These are phyloP conservation scores for Limonium bicolor DNA, from an alignment of 148 eudicot genomes.

Conservation along the genomic window DNA sequence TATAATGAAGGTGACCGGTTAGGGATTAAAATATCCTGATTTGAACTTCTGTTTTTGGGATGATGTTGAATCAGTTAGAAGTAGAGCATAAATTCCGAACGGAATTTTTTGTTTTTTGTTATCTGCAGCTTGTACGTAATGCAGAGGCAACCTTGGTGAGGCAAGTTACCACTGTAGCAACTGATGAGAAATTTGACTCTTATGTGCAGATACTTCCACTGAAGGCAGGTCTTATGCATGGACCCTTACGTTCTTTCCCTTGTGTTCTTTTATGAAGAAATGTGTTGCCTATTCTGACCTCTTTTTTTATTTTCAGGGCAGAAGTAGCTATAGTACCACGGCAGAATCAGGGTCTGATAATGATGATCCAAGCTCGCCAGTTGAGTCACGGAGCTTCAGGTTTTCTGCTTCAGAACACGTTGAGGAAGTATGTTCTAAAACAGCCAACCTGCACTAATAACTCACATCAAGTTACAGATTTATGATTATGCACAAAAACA, in stretches of 20 bases:
- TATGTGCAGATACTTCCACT: conserved; percentile 32
- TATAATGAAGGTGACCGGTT: conserved; percentile 38
- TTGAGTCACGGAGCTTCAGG: conserved; percentile 23
- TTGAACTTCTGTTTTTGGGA: too few species aligned
- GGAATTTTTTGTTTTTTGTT: conserved; percentile 1
- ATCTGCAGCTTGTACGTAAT: conserved; percentile 43
- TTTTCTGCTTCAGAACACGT: conserved; percentile 25
- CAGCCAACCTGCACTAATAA: too few species aligned
- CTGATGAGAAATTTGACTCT: conserved; percentile 29
- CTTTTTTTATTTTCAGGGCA: conserved; percentile 28
- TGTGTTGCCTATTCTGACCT: conserved; percentile 9
- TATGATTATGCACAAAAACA: too few species aligned
- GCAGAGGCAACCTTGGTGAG: conserved; percentile 33
- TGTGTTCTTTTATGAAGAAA: neutral
- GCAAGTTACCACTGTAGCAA: conserved; percentile 28
- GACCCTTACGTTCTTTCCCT: neutral
- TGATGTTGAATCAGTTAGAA: too few species aligned
- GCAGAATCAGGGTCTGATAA: conserved; percentile 38
- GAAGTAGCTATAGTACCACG: conserved; percentile 21
- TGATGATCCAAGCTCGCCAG: conserved; percentile 30
- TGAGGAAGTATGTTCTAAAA: conserved; percentile 38
- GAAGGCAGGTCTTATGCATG: conserved; percentile 20
- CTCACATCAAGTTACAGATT: too few species aligned
- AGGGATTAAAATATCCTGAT: too few species aligned
- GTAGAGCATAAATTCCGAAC: too few species aligned